Evolutionary conservation across 371 early-diverging fungal species (phyloP).

Genomic region (Gilbertella persicaria): DNA sequence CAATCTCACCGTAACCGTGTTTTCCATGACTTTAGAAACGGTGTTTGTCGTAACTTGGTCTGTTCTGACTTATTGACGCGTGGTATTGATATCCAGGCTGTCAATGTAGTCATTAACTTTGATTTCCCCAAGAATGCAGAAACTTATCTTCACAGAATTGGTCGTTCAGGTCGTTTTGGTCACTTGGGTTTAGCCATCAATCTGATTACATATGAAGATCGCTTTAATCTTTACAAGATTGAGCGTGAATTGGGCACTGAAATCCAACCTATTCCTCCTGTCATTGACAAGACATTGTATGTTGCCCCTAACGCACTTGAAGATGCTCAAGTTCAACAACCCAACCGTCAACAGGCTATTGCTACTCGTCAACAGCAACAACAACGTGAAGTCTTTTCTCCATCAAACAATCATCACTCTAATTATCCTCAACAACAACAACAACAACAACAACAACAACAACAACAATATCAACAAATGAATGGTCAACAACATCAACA

Average conservation of each 20-base stretch:
- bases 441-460: slow-evolving; percentile 9
- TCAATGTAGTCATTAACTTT: slow-evolving; percentile 99
- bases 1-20: slow-evolving; percentile 97
- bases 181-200: slow-evolving; percentile 97
- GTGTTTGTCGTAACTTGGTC: slow-evolving; percentile 93
- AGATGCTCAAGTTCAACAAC: slow-evolving; percentile 50
- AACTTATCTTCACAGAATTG: slow-evolving; percentile 99
- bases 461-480: not conserved
- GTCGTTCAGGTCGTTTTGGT: slow-evolving; percentile 96
- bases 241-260: slow-evolving; percentile 97
- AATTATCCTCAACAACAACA: slow-evolving; percentile 30
- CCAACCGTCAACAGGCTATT: slow-evolving; percentile 44
- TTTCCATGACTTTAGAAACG: slow-evolving; percentile 97
- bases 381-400: slow-evolving; percentile 23
- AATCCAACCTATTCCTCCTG: slow-evolving; percentile 92
- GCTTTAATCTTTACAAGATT: slow-evolving; percentile 93
- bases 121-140: slow-evolving; percentile 99
- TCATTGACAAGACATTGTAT: slow-evolving; percentile 89
- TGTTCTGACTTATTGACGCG: slow-evolving; percentile 97
- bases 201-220: slow-evolving; percentile 94
- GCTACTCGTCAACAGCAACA: slow-evolving; percentile 52
- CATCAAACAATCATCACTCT: too few species aligned
- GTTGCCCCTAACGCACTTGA: slow-evolving; percentile 70
- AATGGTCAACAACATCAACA: slow-evolving; percentile 1
- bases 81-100: slow-evolving; percentile 99